Percentiles rank a stretch among this genome's conserved stretches.
Evolutionary conservation across 345 rosid species (phyloP).

Genomic region (Brassica carinata): DNA sequence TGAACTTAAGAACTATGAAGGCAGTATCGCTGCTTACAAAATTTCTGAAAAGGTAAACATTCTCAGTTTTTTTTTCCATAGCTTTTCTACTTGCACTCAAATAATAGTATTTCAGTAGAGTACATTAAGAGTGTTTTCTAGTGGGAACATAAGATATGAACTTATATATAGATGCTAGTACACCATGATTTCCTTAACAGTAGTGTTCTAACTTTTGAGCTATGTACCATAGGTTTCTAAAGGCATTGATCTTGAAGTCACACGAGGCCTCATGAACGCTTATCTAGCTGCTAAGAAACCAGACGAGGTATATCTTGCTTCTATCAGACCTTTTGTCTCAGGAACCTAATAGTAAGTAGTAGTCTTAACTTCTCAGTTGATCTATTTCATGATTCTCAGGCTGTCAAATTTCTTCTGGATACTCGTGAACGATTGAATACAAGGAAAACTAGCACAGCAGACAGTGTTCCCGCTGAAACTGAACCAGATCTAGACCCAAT

Average conservation of each 20-base stretch:
- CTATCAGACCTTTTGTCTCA: background rate
- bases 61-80: background rate
- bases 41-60: slow-evolving; percentile 58
- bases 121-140: background rate
- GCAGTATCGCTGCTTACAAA: slow-evolving; percentile 82
- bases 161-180: background rate
- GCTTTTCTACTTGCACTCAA: background rate
- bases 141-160: background rate
- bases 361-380: background rate
- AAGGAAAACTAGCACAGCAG: slow-evolving; percentile 47
- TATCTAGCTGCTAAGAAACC: slow-evolving; percentile 94
- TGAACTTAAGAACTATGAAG: slow-evolving; percentile 84
- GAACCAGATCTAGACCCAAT: slow-evolving; percentile 54
- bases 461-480: slow-evolving; percentile 38
- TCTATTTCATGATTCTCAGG: slow-evolving; percentile 50
- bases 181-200: background rate
- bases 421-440: slow-evolving; percentile 56
- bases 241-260: slow-evolving; percentile 69
- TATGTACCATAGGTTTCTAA: slow-evolving; percentile 56
- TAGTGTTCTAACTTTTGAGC: background rate
- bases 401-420: slow-evolving; percentile 71
- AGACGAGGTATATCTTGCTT: slow-evolving; percentile 61
- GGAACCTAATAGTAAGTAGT: slow-evolving; percentile 1
- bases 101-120: background rate
- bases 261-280: slow-evolving; percentile 76